Evolutionary conservation across 2,329 filamentous ascomycete genomes (phyloP).

Genomic region (Ophiostoma perfectum): DNA sequence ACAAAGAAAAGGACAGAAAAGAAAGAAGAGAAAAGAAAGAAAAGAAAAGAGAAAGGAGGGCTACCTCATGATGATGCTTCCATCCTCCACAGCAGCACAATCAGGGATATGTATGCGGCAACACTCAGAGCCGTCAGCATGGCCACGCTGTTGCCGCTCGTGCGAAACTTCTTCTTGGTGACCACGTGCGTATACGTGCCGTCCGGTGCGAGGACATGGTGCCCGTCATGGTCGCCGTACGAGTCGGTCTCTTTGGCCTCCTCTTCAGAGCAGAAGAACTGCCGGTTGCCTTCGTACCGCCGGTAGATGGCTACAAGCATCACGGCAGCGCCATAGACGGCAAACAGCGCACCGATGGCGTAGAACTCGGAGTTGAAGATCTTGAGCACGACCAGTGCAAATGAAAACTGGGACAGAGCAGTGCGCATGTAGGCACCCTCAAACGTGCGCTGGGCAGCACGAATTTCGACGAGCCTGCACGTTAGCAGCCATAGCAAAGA

Average conservation of each 20-base stretch:
- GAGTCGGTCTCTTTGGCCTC: conserved; percentile 30
- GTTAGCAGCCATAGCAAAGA: not conserved
- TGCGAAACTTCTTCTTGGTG: conserved; percentile 54
- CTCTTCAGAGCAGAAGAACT: conserved; percentile 70
- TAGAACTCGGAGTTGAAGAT: conserved; percentile 98
- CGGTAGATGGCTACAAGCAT: conserved; percentile 78
- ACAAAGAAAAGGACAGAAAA: not conserved
- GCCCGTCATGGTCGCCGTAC: conserved; percentile 18
- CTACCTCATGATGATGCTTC: not conserved
- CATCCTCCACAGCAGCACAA: conserved; percentile 40
- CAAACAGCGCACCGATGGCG: conserved; percentile 90
- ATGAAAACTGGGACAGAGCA: conserved; percentile 89
- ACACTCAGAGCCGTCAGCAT: conserved; percentile 54
- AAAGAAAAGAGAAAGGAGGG: not conserved
- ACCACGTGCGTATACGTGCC: conserved; percentile 31
- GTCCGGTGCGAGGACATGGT: conserved; percentile 25
- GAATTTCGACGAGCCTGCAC: conserved; percentile 75
- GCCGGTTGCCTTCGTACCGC: conserved; percentile 83
- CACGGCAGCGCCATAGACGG: conserved; percentile 81
- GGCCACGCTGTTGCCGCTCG: conserved; percentile 57
- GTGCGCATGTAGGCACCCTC: conserved; percentile 96
- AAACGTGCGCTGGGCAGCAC: conserved; percentile 91
- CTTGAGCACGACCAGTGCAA: conserved; percentile 88
- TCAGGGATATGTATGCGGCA: conserved; percentile 51
- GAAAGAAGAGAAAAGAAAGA: not conserved